These are phyloP conservation scores for Rhodosorus marinus DNA, from an alignment of 23 red algal genomes.

Conservation along the genomic window DNA sequence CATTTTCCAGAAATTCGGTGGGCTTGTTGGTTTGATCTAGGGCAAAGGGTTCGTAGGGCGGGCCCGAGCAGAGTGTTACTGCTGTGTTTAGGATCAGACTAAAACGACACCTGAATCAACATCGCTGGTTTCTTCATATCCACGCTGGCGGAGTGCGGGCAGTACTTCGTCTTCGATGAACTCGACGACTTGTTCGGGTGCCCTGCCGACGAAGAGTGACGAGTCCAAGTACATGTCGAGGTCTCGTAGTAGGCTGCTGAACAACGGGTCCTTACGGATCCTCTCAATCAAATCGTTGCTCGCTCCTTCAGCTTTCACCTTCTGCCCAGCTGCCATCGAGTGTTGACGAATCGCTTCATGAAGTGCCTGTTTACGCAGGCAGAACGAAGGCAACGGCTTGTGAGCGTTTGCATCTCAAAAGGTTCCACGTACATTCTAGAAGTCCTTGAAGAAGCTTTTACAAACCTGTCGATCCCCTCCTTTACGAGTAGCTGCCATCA, in stretches of 20 bases:
- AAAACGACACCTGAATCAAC: too few relatives aligned
- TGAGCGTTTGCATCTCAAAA: too few relatives aligned
- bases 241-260: slow-evolving; percentile 1
- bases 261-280: background rate
- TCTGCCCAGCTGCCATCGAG: slow-evolving; percentile 7
- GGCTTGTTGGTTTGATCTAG: too few relatives aligned
- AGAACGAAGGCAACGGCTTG: too few relatives aligned
- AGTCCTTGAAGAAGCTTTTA: too few relatives aligned
- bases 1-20: too few relatives aligned
- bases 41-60: too few relatives aligned
- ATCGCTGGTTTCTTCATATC: too few relatives aligned
- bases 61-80: too few relatives aligned
- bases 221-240: slow-evolving; percentile 10
- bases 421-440: too few relatives aligned
- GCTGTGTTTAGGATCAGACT: too few relatives aligned
- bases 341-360: slow-evolving; percentile 19
- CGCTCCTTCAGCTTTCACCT: slow-evolving; percentile 10
- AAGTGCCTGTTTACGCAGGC: too few relatives aligned
- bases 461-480: slow-evolving; percentile 16
- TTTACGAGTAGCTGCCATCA: slow-evolving; percentile 11
- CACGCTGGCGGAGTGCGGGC: background rate
- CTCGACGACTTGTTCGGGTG: slow-evolving; percentile 27
- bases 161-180: slow-evolving; percentile 12
- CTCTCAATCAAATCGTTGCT: slow-evolving; percentile 24
- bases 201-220: slow-evolving; percentile 14